Evolutionary conservation across 2,329 filamentous ascomycete genomes (phyloP), one percentile per base, ranked within the genome.

Genomic region (Monilinia vaccinii-corymbosi): DNA sequence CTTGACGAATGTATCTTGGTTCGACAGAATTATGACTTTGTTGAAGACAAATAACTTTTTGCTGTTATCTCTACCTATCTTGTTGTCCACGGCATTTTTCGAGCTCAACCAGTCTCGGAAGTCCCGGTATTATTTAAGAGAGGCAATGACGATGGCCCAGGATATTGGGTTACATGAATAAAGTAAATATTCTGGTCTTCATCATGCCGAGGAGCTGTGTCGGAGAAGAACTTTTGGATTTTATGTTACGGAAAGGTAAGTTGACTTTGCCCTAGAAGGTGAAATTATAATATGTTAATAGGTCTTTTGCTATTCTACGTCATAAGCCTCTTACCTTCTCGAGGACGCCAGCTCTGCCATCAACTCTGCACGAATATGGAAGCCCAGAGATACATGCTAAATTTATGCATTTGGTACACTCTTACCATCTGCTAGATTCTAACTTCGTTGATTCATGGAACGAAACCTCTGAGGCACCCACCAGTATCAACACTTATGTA

Each of bases 401-500:
- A 1, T 85, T 87, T 63, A 74, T 82, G 38, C 79, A 83, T 63
- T 75, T 87, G 13, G 80, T 85, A 48, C 78, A 81, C 55, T 78
- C 84, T 16, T 87, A 84, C 71, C 78, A 80, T 38, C 82, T 82
- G 1, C 80, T 87, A 42, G 82, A 87, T 67, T 81, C 86, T 64
- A 80, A 78, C 0, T 86, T 87, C 65, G 77, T 87, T 16, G 78
- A 79, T 13, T 75, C 84, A 0, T 87, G 84, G 84, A 87, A 87
- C 69, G 82, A 85, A 63, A 76, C 79, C 4, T 74, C 74, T 23
- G 71, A 74, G 48, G 74, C 75, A 50, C 73, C 80, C 75, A 50
- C 73, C 80, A 7, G 68, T 73, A 1, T 79, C 81, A 57, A 70
- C 77, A 60, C 83, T 81, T 78, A 80, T 81, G 1, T 86, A 84